A percentile compares a stretch with the other conserved stretches of the same genome.
phyloP scores from a whole-genome alignment of 225 moss, liverwort and hornwort genomes.

The Straminergon stramineum region DNA sequence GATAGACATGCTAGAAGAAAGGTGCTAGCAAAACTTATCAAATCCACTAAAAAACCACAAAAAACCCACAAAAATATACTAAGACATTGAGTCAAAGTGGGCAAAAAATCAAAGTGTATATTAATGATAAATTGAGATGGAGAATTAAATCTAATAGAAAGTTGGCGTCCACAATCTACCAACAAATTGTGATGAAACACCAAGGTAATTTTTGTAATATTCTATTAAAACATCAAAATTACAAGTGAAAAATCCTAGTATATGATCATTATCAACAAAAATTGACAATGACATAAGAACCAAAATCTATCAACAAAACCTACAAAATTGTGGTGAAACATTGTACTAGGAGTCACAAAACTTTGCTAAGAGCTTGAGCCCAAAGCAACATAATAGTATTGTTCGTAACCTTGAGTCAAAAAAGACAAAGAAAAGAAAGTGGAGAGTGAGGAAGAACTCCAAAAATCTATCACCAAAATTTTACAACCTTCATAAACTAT shows the following conservation, averaged over 20 bases:
- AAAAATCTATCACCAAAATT: background rate
- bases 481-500: background rate
- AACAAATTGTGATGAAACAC: background rate
- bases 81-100: background rate
- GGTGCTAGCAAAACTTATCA: background rate
- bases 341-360: background rate
- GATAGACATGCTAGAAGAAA: background rate
- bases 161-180: fast-evolving
- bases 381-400: background rate
- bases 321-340: background rate
- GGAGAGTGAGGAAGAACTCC: fast-evolving
- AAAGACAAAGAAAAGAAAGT: background rate
- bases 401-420: too few species aligned
- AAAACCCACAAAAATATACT: background rate
- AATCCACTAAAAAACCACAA: background rate
- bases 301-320: background rate
- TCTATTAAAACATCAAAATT: background rate
- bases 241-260: background rate
- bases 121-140: background rate
- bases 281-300: background rate
- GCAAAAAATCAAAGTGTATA: background rate
- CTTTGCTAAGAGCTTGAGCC: fast-evolving
- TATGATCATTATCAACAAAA: background rate
- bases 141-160: background rate
- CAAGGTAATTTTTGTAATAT: fast-evolving